Percentiles rank a stretch among this genome's conserved stretches.
Evolutionary conservation across 805 yeast species (phyloP).

Genomic region (Wickerhamomyces hampshirensis): DNA sequence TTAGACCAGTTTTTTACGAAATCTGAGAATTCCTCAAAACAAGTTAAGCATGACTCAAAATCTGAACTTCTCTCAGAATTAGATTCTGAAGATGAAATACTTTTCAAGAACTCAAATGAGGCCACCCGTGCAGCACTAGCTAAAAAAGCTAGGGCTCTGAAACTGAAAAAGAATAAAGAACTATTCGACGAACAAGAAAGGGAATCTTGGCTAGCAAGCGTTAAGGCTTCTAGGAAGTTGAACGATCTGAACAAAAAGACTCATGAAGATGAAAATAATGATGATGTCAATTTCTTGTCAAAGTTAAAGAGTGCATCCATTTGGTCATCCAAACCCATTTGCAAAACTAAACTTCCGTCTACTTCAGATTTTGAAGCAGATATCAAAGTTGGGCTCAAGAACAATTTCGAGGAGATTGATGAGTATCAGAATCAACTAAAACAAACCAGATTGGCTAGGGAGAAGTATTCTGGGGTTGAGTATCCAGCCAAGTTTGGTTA

Average conservation of each 20-base stretch:
- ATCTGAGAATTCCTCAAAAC: too few relatives aligned
- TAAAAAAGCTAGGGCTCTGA: conserved; percentile 1
- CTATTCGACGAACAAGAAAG: conserved; percentile 5
- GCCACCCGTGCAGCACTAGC: conserved; percentile 5
- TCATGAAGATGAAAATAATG: background rate
- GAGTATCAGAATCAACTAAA: conserved; percentile 13
- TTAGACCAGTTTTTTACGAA: too few relatives aligned
- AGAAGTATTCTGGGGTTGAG: conserved; percentile 20
- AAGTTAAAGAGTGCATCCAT: conserved; percentile 8
- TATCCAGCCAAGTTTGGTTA: conserved; percentile 26
- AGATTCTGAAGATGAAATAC: conserved; percentile 8
- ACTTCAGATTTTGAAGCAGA: conserved; percentile 4
- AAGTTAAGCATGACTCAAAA: background rate
- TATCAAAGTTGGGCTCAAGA: conserved; percentile 7
- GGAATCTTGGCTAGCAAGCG: background rate
- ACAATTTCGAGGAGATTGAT: conserved; percentile 16
- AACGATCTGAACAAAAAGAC: background rate
- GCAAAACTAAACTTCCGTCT: background rate
- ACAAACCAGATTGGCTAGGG: conserved; percentile 8
- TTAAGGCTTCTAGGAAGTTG: conserved; percentile 2
- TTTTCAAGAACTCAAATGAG: conserved; percentile 3
- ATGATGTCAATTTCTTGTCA: conserved; percentile 9
- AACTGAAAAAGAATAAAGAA: background rate
- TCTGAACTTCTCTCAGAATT: background rate
- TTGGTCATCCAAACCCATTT: conserved; percentile 12